These are phyloP conservation scores for Aspergillus hancockii DNA, from an alignment of 495 filamentous ascomycete genomes.

Conservation along the genomic window DNA sequence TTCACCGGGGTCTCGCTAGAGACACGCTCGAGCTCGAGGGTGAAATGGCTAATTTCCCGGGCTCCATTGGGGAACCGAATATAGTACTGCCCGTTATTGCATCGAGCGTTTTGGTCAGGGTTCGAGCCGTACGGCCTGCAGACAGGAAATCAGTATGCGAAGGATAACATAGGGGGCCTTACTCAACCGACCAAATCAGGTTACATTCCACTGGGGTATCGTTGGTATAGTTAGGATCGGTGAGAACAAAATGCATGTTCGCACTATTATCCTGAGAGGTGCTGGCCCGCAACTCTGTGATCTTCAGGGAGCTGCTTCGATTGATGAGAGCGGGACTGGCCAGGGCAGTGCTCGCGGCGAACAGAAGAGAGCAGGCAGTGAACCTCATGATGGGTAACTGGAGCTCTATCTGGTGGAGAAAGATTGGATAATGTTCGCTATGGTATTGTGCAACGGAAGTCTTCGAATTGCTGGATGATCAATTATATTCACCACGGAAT, in stretches of 20 bases:
- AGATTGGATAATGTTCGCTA: too few species aligned
- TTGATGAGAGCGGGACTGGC: conserved; percentile 18
- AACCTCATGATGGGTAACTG: conserved; percentile 24
- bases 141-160: background rate
- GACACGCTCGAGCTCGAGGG: conserved; percentile 22
- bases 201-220: conserved; percentile 34
- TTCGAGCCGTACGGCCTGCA: conserved; percentile 20
- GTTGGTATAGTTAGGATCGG: conserved; percentile 29
- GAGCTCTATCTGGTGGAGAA: background rate
- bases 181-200: conserved; percentile 24
- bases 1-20: conserved; percentile 22
- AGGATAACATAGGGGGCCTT: background rate
- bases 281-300: conserved; percentile 22
- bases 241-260: conserved; percentile 26
- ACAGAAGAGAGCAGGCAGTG: conserved; percentile 15
- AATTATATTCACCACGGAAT: too few species aligned
- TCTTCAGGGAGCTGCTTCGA: conserved; percentile 15
- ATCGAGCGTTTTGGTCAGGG: conserved; percentile 23
- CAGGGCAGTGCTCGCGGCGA: conserved; percentile 22
- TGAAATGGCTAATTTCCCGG: conserved; percentile 23
- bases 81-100: conserved; percentile 29
- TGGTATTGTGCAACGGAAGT: too few species aligned
- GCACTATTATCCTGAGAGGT: conserved; percentile 1
- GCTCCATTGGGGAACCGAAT: conserved; percentile 26
- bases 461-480: too few species aligned